A percentile compares a stretch with the other conserved stretches of the same genome.
phyloP scores from a whole-genome alignment of 768 basidiomycete genomes.

The Suillus occidentalis region DNA sequence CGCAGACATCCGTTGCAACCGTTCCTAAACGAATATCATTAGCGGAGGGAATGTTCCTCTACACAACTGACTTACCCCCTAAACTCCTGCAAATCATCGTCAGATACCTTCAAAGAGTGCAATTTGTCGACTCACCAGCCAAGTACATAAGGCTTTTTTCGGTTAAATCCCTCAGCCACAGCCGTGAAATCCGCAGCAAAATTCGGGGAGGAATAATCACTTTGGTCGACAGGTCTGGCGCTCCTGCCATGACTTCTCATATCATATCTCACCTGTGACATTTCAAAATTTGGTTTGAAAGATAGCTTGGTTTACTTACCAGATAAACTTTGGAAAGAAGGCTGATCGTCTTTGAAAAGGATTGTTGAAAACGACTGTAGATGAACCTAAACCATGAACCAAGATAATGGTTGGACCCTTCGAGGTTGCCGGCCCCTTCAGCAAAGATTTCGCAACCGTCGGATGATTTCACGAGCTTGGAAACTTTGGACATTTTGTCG shows the following conservation, averaged over 20 bases:
- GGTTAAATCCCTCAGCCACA: not conserved
- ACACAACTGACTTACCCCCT: not conserved
- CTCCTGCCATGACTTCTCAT: not conserved
- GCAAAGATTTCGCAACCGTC: not conserved
- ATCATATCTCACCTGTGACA: not conserved
- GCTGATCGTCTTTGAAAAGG: not conserved
- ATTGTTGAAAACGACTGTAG: not conserved
- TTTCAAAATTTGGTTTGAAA: not conserved
- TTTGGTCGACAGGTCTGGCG: not conserved
- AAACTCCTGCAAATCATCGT: not conserved
- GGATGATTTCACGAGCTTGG: not conserved
- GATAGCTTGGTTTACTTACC: not conserved
- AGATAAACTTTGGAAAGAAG: not conserved
- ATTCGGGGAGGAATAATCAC: not conserved
- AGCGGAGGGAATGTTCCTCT: not conserved
- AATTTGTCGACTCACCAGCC: not conserved
- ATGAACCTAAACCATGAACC: not conserved
- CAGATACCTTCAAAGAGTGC: not conserved
- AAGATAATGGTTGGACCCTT: not conserved
- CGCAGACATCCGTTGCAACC: not conserved
- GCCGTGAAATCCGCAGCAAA: not conserved
- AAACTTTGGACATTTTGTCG: not conserved
- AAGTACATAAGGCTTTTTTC: not conserved
- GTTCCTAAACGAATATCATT: not conserved
- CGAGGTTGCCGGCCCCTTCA: not conserved